Conservation (phyloP, 2,329 filamentous ascomycete species). For the Trematosphaeria pertusa region DNA sequence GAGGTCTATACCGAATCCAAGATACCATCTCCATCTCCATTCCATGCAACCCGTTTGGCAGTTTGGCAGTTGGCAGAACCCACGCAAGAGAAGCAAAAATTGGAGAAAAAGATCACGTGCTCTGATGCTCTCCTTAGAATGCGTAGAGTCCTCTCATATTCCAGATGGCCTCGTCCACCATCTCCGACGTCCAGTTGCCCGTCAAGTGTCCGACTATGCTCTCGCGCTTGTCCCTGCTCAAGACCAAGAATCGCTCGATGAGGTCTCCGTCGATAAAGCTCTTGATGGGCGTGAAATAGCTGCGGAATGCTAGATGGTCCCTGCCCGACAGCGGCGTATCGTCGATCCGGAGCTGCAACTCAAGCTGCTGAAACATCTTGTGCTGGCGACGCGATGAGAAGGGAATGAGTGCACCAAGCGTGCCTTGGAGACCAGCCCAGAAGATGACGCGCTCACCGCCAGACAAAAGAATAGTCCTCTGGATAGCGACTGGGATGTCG, state of each 20-base stretch:
- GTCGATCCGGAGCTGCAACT: constrained; percentile 78
- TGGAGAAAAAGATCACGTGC: too few species aligned
- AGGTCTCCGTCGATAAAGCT: constrained; percentile 96
- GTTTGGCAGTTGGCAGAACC: too few species aligned
- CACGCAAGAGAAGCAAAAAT: too few species aligned
- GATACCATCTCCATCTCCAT: too few species aligned
- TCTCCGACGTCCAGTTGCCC: constrained; percentile 77
- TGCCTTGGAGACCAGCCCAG: constrained; percentile 94
- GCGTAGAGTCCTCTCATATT: constrained; percentile 46
- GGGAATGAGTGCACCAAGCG: constrained; percentile 89
- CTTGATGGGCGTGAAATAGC: constrained; percentile 96
- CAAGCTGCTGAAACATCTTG: constrained; percentile 95
- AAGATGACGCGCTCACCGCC: constrained; percentile 90
- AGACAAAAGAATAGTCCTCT: constrained; percentile 87
- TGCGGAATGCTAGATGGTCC: constrained; percentile 93
- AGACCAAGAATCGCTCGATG: constrained; percentile 86
- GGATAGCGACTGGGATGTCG: constrained; percentile 88
- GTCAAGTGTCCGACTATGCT: constrained; percentile 95
- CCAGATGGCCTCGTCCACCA: constrained; percentile 88
- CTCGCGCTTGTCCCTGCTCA: constrained; percentile 88
- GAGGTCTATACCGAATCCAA: too few species aligned
- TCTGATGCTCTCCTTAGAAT: constrained; percentile 32
- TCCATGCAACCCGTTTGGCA: too few species aligned
- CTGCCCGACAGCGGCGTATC: constrained; percentile 88
- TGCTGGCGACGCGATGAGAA: constrained; percentile 92